A percentile compares a stretch with the other conserved stretches of the same genome.
phyloP scores from a whole-genome alignment of 1,139 yeast genomes.

The Meyerozyma carpophila region DNA sequence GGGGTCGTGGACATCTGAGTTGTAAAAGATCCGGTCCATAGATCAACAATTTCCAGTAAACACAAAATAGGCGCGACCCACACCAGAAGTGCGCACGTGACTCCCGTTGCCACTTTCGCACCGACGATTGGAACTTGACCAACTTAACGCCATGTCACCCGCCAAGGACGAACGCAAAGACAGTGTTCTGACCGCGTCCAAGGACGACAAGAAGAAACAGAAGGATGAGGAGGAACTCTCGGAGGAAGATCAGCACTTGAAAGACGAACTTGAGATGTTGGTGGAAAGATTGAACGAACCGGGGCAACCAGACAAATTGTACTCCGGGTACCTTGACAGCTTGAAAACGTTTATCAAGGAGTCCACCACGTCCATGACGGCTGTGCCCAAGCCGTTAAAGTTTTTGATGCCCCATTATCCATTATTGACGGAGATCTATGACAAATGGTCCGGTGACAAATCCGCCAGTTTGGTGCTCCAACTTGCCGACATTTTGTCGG shows the following conservation, averaged over 20 bases:
- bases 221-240: conserved; percentile 73
- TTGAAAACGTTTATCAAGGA: conserved; percentile 80
- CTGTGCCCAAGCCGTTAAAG: conserved; percentile 97
- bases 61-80: not conserved
- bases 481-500: conserved; percentile 83
- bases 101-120: not conserved
- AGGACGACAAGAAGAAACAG: conserved; percentile 21
- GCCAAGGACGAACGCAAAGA: not conserved
- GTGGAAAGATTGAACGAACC: conserved; percentile 66
- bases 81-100: not conserved
- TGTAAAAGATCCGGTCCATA: conserved; percentile 55
- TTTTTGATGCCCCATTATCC: conserved; percentile 87
- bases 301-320: conserved; percentile 40
- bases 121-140: not conserved
- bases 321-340: conserved; percentile 55
- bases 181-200: not conserved
- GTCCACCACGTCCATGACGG: conserved; percentile 97
- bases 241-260: conserved; percentile 89
- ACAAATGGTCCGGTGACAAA: conserved; percentile 53
- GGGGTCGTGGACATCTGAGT: conserved; percentile 56
- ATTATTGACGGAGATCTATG: conserved; percentile 57
- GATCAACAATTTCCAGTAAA: not conserved
- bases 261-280: conserved; percentile 78
- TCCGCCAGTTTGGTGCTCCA: conserved; percentile 16
- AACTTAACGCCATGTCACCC: not conserved